These are phyloP conservation scores for Geranomyces michiganensis DNA, from an alignment of 192 early-diverging fungal species.

Conservation along the genomic window DNA sequence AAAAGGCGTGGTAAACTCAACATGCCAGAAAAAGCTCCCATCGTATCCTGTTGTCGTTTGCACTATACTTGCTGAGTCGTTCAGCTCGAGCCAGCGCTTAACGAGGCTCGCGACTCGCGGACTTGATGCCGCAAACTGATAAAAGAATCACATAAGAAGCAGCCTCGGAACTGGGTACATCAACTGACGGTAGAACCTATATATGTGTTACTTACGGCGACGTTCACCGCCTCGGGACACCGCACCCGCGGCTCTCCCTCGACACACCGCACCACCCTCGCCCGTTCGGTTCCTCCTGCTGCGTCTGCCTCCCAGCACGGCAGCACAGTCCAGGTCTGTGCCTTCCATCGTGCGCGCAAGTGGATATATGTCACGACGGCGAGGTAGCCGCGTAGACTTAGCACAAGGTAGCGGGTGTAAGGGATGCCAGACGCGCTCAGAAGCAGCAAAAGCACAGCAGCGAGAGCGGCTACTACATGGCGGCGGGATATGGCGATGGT, in stretches of 20 bases:
- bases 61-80: neutral
- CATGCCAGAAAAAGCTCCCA: slow-evolving; percentile 2
- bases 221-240: neutral
- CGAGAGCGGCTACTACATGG: no score
- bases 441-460: no score
- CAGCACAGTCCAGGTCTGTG: neutral
- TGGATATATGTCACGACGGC: neutral
- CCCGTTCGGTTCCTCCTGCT: neutral
- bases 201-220: neutral
- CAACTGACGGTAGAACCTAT: neutral
- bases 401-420: no score
- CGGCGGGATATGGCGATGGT: no score
- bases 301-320: neutral
- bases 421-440: no score
- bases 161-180: no score
- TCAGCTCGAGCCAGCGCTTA: neutral
- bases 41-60: neutral
- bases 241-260: neutral
- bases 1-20: slow-evolving; percentile 2
- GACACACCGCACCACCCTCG: neutral
- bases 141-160: no score
- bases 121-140: neutral
- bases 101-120: neutral
- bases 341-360: neutral
- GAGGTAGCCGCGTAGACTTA: neutral